Base-by-base conservation (phyloP, 495 filamentous ascomycete genomes). In the Aspergillus hancockii region DNA sequence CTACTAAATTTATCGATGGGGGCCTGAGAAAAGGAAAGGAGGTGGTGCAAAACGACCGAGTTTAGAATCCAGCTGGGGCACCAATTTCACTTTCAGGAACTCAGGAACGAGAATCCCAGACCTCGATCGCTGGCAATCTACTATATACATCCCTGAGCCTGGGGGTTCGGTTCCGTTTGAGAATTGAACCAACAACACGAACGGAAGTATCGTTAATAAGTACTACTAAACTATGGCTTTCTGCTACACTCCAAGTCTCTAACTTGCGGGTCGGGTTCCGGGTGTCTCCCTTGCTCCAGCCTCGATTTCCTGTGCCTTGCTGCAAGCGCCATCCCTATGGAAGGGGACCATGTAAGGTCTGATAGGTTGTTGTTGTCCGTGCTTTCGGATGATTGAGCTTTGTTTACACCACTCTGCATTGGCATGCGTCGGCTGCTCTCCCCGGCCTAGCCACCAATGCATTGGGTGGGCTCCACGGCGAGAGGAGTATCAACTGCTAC, bases 311-410 rank as follows among this genome's bases (percentile, higher is more conserved):
- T 52, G 55, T 64, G 70, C 76, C 76, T 79, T 79, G 69, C 76
- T 70, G 71, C 67, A 67, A 56, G 63, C 60, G 59, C 67, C 73
- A 75, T 75, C 75, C 74, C 71, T 76, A 67, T 59, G 67, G 63
- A 75, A 71, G 68, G 67, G 66, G 67, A 70, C 62, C 65, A 77
- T 79, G 76, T 71, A 79, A 79, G 76, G 74, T 72, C 63, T 61
- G 75, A 73, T 75, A 71, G 72, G 73, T 68, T 71, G 70, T 63
- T 71, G 66, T 64, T 59, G 69, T 74, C 75, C 64, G 72, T 77
- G 73, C 73, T 58, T 60, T 49, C 51, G 57, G 63, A 58, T 55
- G 56, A 52, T 60, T 49, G 67, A 60, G 66, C 67, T 76, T 73
- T 79, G 76, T 79, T 79, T 77, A 78, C 72, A 63, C 60, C 52